Evolutionary conservation across 345 rosid genomes (phyloP), one percentile per base, ranked within the genome.

Genomic region (Euclidium syriacum): DNA sequence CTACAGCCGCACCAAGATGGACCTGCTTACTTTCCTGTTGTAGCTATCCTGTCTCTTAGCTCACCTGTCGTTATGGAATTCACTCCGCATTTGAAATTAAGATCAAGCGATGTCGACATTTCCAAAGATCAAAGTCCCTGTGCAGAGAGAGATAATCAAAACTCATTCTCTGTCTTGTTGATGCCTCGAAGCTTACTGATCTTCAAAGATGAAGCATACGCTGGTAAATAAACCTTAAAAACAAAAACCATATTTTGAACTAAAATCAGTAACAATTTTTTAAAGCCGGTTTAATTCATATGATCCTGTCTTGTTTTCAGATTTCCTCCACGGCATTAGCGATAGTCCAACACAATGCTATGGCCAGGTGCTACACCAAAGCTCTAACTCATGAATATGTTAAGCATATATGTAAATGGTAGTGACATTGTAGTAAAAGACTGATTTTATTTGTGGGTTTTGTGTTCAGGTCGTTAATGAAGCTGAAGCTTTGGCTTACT

Each of bases 1-100:
- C 14, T 23, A 33, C 88, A 91, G 98, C 91, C 86, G 4, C 96
- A 88, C 75, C 96, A 92, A 68, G 98, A 92, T 61, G 98, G 98
- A 23, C 96, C 98, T 0, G 89, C 98, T 38, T 92, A 92, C 74
- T 79, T 79, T 47, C 96, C 94, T 6, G 98, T 92, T 6, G 98
- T 85, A 58, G 89, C 94, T 58, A 85, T 92, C 39, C 54, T 92
- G 14, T 92, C 98, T 59, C 91, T 92, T 42, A 87, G 84, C 57
- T 79, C 96, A 35, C 84, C 94, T 23, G 94, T 62, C 19, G 84
- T 92, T 36, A 86, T 92, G 98, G 89, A 88, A 57, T 92, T 92
- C 59, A 72, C 68, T 58, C 95, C 94, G 2, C 96, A 89, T 85
- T 70, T 80, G 26, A 81, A 81, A 64, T 53, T 90, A 19, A 62